phyloP scores from a whole-genome alignment of 1,284 basidiomycete species.

The Ustilago tritici region DNA sequence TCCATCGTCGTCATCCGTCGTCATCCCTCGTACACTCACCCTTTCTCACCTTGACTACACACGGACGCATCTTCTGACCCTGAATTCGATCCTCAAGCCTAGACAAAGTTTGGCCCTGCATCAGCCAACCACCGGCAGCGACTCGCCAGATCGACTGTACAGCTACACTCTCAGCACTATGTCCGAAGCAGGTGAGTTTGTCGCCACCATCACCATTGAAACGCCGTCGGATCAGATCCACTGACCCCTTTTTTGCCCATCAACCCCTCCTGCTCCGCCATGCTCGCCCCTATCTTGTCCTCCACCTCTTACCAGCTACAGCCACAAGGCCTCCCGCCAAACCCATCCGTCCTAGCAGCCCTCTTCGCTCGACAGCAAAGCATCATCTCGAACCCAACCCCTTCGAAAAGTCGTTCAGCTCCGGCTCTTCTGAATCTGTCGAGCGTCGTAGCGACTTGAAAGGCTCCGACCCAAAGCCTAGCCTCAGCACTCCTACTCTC shows the following conservation, averaged over 20 bases:
- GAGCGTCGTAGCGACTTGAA: slow-evolving; percentile 46
- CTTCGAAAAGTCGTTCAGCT: slow-evolving; percentile 92
- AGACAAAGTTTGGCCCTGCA: too few species aligned
- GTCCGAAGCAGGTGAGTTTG: slow-evolving; percentile 42
- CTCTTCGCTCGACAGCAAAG: slow-evolving; percentile 48
- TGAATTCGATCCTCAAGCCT: background rate
- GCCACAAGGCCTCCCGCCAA: slow-evolving; percentile 48
- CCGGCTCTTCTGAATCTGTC: slow-evolving; percentile 67
- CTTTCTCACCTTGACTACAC: background rate
- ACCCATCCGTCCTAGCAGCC: slow-evolving; percentile 30
- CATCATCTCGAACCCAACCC: slow-evolving; percentile 86
- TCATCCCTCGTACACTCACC: background rate
- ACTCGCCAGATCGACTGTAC: background rate
- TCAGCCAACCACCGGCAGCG: background rate
- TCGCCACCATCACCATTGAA: background rate
- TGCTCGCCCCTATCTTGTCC: slow-evolving; percentile 29
- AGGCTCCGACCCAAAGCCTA: slow-evolving; percentile 21
- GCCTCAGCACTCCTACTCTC: slow-evolving; percentile 47
- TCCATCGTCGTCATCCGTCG: slow-evolving; percentile 19
- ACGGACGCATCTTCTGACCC: slow-evolving; percentile 1
- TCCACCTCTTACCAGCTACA: slow-evolving; percentile 34
- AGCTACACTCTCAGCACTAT: slow-evolving; percentile 8
- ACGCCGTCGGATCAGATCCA: slow-evolving; percentile 1
- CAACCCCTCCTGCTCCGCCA: slow-evolving; percentile 12
- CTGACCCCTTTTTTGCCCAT: slow-evolving; percentile 1